phyloP scores from a whole-genome alignment of 192 early-diverging fungal genomes.

The Powellomyces hirtus region DNA sequence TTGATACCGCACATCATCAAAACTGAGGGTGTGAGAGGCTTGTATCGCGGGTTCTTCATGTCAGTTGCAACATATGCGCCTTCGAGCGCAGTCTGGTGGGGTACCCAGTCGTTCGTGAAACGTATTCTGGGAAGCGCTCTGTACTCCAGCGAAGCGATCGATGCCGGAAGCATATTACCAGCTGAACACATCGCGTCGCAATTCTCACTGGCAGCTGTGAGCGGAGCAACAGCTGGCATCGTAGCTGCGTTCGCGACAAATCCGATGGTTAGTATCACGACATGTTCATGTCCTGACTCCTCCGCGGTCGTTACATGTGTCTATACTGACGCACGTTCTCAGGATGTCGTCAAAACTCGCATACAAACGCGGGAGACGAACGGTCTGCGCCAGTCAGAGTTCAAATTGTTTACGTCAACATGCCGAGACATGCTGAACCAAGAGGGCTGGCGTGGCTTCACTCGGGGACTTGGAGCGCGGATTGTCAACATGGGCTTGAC shows the following conservation, averaged over 20 bases:
- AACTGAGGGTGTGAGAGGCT: constrained; percentile 17
- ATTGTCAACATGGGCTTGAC: constrained; percentile 13
- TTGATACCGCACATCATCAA: constrained; percentile 4
- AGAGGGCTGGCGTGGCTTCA: constrained; percentile 14
- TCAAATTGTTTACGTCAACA: not conserved
- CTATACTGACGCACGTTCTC: no score
- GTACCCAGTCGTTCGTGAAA: constrained; percentile 17
- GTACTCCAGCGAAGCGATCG: not conserved
- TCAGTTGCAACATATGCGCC: constrained; percentile 27
- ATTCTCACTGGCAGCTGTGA: not conserved
- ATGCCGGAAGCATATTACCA: not conserved
- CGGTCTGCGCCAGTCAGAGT: not conserved
- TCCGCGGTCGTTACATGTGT: not conserved
- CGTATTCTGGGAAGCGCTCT: not conserved
- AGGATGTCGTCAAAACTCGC: constrained; percentile 28
- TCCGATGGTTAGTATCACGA: not conserved
- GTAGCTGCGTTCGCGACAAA: not conserved
- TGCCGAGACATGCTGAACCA: not conserved
- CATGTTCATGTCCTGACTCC: not conserved
- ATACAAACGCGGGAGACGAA: constrained; percentile 13
- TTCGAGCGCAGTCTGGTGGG: constrained; percentile 24
- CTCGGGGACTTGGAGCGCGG: constrained; percentile 26
- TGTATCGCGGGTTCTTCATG: constrained; percentile 22
- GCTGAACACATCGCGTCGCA: not conserved
- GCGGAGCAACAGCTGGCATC: not conserved